Evolutionary conservation across 2,329 filamentous ascomycete genomes (phyloP).

Genomic region (Diaporthe destruens): DNA sequence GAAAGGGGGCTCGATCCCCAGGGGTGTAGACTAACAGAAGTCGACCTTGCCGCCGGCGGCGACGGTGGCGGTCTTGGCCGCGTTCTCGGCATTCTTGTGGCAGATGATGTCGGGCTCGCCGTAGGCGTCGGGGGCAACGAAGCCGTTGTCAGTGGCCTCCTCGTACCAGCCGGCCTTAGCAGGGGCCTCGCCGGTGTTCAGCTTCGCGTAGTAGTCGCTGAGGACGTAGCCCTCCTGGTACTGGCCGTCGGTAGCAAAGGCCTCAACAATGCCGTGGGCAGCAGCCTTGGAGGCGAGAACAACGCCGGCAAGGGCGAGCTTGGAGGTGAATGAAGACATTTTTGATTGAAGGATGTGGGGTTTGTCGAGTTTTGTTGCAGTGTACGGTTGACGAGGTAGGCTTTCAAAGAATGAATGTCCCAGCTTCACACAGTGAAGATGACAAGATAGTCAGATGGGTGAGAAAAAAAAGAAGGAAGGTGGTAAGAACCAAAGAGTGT

Average conservation of each 20-base stretch:
- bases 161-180: conserved; percentile 50
- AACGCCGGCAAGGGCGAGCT: conserved; percentile 45
- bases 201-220: conserved; percentile 51
- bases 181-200: conserved; percentile 46
- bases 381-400: conserved; percentile 12
- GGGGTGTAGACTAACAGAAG: conserved; percentile 38
- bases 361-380: conserved; percentile 15
- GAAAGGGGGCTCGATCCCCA: background rate
- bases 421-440: conserved; percentile 44
- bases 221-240: conserved; percentile 49
- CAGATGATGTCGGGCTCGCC: conserved; percentile 37
- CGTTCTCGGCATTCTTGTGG: conserved; percentile 41
- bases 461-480: conserved; percentile 33
- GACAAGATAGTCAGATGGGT: conserved; percentile 28
- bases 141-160: conserved; percentile 46
- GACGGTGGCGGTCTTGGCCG: conserved; percentile 36
- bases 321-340: conserved; percentile 43
- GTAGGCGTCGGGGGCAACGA: conserved; percentile 28
- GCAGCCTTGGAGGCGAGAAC: conserved; percentile 47
- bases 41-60: conserved; percentile 42
- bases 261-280: conserved; percentile 61
- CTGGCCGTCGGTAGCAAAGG: conserved; percentile 59
- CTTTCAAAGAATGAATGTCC: conserved; percentile 38
- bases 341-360: conserved; percentile 35
- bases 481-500: conserved; percentile 35